Conservation (phyloP, 2,329 filamentous ascomycete genomes). For the Pestalotiopsis sp. region DNA sequence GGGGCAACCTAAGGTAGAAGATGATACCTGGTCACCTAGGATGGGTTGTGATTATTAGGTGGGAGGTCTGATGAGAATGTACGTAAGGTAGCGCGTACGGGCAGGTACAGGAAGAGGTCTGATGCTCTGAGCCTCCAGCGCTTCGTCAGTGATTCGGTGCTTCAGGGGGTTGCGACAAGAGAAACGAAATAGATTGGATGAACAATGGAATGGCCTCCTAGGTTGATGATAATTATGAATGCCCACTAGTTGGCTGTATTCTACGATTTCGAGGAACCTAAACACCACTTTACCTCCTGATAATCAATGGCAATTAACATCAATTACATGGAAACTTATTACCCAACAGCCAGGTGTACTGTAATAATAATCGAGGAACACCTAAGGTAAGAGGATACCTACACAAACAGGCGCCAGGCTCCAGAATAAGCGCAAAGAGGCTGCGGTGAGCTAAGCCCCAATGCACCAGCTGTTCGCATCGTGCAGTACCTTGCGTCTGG, state of each 20-base stretch:
- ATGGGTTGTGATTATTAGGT: too few relatives aligned
- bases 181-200: neutral
- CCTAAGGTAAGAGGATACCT: neutral
- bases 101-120: neutral
- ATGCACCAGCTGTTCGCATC: neutral
- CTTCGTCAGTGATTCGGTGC: neutral
- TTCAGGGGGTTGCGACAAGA: neutral
- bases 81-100: too few relatives aligned
- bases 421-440: neutral
- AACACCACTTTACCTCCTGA: too few relatives aligned
- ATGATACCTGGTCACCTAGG: neutral
- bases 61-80: too few relatives aligned
- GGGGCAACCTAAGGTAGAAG: neutral
- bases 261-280: neutral
- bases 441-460: conserved; percentile 12
- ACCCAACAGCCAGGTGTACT: too few relatives aligned
- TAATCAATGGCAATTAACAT: too few relatives aligned
- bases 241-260: neutral
- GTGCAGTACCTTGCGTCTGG: neutral
- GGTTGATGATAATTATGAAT: neutral
- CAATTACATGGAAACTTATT: too few relatives aligned
- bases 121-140: neutral
- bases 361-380: neutral
- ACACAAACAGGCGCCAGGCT: neutral
- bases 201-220: neutral